Evolutionary conservation across 352 stramenopile genomes (phyloP), one percentile per base, ranked within the genome.

Genomic region (Phytopythium montanum): DNA sequence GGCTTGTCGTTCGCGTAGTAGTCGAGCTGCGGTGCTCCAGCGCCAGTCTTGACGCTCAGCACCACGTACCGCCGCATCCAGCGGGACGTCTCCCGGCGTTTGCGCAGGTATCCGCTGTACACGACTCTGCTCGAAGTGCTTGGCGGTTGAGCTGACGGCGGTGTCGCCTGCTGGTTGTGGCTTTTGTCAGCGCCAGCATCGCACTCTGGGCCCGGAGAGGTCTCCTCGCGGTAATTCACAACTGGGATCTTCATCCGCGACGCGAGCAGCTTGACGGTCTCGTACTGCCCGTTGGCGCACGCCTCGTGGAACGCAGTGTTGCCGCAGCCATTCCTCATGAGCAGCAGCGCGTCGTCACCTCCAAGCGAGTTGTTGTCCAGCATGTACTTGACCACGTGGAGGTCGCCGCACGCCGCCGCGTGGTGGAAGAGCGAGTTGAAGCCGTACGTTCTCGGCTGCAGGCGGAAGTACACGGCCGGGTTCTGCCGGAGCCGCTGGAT

Each of bases 51-150:
- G 23, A 80, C 58, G 51, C 70, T 71, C 34, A 94, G 66, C 36
- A 90, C 77, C 0, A 92, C 81, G 42, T 78, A 94, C n/a, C 85
- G 82, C 28, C 70, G 75, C 79, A 89, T 86, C 85, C 85, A 94
- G 5, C 85, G 82, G 12, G 82, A 91, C 6, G 77, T 88, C 68
- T 94, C 85, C 7, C 85, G 85, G 10, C 82, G 73, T 45, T 94
- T 94, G 45, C 79, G 80, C 34, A 94, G 66, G 48, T 76, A 90
- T 0, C 79, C 82, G 23, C 69, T 80, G 60, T 67, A 81, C 45
- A 87, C 57, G 29, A 85, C 44, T 0, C 41, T 42, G 25, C 2
- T 49, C 6, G 29, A 14, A 0, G 5, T n/a, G 2, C 1, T 21
- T 28, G 46, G 59, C 34, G 62, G 53, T 14, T 68, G 36, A 0